Conservation (phyloP, 2,329 filamentous ascomycete species). For the Aspergillus texensis region DNA sequence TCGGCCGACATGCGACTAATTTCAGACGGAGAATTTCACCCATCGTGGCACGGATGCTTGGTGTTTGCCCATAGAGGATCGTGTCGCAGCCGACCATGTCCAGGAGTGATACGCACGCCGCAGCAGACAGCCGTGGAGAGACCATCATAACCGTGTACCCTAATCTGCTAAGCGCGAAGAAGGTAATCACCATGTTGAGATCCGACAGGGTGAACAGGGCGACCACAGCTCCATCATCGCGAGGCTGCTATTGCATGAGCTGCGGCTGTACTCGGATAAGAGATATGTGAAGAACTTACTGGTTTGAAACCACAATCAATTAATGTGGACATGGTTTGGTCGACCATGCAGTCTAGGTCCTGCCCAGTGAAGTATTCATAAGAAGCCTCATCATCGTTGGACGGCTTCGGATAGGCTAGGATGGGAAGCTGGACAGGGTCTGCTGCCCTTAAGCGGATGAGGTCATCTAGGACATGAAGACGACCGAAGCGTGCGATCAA, state of each 20-base stretch:
- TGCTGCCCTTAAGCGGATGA: conserved; percentile 43
- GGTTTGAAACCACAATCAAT: conserved; percentile 26
- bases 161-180: conserved; percentile 50
- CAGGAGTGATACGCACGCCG: conserved; percentile 46
- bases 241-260: conserved; percentile 18
- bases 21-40: conserved; percentile 30
- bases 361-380: conserved; percentile 48
- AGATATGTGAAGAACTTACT: conserved; percentile 6
- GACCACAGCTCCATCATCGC: conserved; percentile 28
- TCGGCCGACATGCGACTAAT: conserved; percentile 28
- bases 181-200: conserved; percentile 45
- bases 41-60: conserved; percentile 37
- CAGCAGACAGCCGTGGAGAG: conserved; percentile 46
- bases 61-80: conserved; percentile 41
- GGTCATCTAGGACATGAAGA: conserved; percentile 46
- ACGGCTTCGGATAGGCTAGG: conserved; percentile 42
- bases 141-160: conserved; percentile 49
- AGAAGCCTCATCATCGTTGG: conserved; percentile 32
- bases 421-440: conserved; percentile 46
- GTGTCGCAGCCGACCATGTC: conserved; percentile 37
- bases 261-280: background rate
- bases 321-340: conserved; percentile 38
- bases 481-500: conserved; percentile 40
- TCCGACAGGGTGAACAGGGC: conserved; percentile 47
- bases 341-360: conserved; percentile 46